Conservation (phyloP, 768 basidiomycete species). For the Trichaptum fuscoviolaceum region DNA sequence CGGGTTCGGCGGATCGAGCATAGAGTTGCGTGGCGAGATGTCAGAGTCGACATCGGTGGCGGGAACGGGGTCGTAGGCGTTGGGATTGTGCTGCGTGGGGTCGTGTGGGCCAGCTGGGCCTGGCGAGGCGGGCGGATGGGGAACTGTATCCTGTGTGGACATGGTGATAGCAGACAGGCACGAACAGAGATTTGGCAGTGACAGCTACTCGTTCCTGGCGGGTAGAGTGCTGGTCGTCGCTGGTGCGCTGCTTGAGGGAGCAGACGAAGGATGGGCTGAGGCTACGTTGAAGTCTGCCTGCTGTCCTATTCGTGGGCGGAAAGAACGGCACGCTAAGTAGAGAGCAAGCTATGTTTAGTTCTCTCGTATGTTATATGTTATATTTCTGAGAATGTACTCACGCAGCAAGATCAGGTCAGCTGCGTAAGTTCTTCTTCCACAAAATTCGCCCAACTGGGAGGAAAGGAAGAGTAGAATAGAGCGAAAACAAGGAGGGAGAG, state of each 20-base stretch:
- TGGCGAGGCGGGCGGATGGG: not conserved
- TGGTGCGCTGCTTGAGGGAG: not conserved
- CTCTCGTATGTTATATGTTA: not conserved
- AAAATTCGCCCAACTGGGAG: not conserved
- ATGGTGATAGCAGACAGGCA: not conserved
- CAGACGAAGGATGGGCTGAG: not conserved
- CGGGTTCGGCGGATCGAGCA: not conserved
- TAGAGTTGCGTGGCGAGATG: not conserved
- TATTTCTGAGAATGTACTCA: too few species aligned
- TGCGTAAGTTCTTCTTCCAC: not conserved
- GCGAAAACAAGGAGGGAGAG: not conserved
- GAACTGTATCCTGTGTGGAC: not conserved
- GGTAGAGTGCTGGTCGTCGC: not conserved
- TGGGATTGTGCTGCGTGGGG: not conserved
- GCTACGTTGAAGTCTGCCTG: not conserved
- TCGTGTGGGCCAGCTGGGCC: not conserved
- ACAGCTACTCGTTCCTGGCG: not conserved
- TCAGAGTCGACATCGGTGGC: not conserved
- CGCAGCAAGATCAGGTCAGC: not conserved
- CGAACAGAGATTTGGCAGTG: too few species aligned
- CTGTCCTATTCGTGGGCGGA: conserved; percentile 1
- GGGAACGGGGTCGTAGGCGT: not conserved
- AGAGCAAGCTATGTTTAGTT: not conserved
- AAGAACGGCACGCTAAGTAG: not conserved
- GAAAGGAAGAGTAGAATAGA: not conserved